Evolutionary conservation across 116 monocot genomes (phyloP).

Genomic region (Papilionanthe hybrid): DNA sequence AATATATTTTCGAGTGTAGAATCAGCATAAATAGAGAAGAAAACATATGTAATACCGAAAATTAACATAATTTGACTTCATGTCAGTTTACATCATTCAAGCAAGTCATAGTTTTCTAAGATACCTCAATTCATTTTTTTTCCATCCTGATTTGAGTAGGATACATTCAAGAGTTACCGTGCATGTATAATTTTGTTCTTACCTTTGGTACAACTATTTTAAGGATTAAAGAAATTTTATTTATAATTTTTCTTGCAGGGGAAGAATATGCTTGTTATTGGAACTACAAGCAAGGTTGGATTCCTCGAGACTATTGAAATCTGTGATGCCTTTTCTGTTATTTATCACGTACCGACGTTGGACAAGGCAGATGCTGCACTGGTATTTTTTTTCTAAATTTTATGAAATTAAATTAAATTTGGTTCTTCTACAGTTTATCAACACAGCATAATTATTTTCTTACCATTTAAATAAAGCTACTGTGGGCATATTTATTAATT

Average conservation of each 20-base stretch:
- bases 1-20: too few species aligned
- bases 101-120: neutral
- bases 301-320: constrained; percentile 90
- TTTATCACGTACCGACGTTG: constrained; percentile 74
- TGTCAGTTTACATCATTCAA: neutral
- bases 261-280: constrained; percentile 84
- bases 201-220: neutral
- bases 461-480: neutral
- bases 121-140: neutral
- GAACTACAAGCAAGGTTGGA: constrained; percentile 80
- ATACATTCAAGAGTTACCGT: neutral
- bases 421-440: neutral
- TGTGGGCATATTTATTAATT: too few species aligned
- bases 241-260: constrained; percentile 46
- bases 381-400: constrained; percentile 34
- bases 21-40: too few species aligned
- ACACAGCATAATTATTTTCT: neutral
- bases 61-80: neutral
- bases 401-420: neutral
- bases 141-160: too few species aligned
- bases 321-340: constrained; percentile 69
- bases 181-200: neutral
- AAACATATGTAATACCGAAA: too few species aligned
- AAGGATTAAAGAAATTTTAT: neutral
- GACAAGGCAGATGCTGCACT: constrained; percentile 62